Conservation (phyloP, 768 basidiomycete genomes). For the Xerocomus brunneocitrinus region DNA sequence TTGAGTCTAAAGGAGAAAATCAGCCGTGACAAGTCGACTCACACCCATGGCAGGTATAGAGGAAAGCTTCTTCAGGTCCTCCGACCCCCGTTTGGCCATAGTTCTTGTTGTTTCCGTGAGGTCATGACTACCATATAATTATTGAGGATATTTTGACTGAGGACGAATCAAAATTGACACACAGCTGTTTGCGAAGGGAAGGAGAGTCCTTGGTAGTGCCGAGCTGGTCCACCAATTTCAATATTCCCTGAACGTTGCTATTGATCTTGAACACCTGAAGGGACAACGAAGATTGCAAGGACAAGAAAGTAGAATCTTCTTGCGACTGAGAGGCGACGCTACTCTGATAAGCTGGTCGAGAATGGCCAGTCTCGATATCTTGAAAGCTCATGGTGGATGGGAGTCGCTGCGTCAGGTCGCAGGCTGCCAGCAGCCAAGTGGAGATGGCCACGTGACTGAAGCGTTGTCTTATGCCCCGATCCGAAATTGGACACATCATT, state of each 20-base stretch:
- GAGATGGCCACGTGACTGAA: slow-evolving; percentile 8
- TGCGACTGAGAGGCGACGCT: slow-evolving; percentile 33
- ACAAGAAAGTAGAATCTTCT: slow-evolving; percentile 72
- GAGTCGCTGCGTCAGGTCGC: background rate
- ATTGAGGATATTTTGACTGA: slow-evolving; percentile 1
- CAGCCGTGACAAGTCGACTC: slow-evolving; percentile 17
- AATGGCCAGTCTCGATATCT: slow-evolving; percentile 44
- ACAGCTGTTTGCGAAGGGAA: slow-evolving; percentile 79
- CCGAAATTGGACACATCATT: too few relatives aligned
- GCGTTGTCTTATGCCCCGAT: background rate
- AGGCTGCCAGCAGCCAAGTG: background rate
- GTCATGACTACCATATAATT: slow-evolving; percentile 63
- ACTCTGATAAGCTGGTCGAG: slow-evolving; percentile 28
- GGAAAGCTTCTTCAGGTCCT: slow-evolving; percentile 87
- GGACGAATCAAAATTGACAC: slow-evolving; percentile 29
- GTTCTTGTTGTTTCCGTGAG: slow-evolving; percentile 90
- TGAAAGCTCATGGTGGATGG: slow-evolving; percentile 43
- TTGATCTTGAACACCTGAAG: slow-evolving; percentile 99
- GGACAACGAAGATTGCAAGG: slow-evolving; percentile 73
- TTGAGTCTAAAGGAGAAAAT: background rate
- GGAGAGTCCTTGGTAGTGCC: slow-evolving; percentile 82
- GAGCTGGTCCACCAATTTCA: slow-evolving; percentile 94
- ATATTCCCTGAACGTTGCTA: slow-evolving; percentile 91
- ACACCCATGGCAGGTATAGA: slow-evolving; percentile 60
- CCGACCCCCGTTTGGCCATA: slow-evolving; percentile 91